A percentile compares a stretch with the other conserved stretches of the same genome.
phyloP scores from a whole-genome alignment of 768 basidiomycete genomes.

The Coprinopsis cinerea region DNA sequence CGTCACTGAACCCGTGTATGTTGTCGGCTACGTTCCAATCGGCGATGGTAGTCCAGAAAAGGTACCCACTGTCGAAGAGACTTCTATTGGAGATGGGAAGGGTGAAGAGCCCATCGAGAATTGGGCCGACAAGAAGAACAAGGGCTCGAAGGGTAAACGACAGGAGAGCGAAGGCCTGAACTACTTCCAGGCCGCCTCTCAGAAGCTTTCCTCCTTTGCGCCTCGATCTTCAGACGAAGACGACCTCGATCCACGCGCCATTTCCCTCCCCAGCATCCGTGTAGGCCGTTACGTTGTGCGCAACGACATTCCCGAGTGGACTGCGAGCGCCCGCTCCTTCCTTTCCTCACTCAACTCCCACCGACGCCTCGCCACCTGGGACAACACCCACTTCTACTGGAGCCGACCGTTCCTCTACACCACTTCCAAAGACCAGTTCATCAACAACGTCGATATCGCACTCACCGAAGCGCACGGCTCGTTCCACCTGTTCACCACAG shows the following conservation, averaged over 20 bases:
- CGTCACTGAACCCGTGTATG: background rate
- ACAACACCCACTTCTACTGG: conserved; percentile 10
- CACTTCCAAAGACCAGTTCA: background rate
- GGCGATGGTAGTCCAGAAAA: background rate
- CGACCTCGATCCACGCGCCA: background rate
- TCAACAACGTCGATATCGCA: conserved; percentile 11
- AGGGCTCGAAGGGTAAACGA: too few relatives aligned
- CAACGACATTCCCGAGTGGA: conserved; percentile 1
- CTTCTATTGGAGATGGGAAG: too few relatives aligned
- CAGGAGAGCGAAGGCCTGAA: background rate
- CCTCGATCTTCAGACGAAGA: too few relatives aligned
- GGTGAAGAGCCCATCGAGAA: background rate
- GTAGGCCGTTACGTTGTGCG: conserved; percentile 12
- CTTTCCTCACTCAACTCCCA: conserved; percentile 1
- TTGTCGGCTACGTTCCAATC: background rate
- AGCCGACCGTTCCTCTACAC: conserved; percentile 4
- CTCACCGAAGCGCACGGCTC: conserved; percentile 9
- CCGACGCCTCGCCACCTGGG: conserved; percentile 1
- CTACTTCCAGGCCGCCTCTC: conserved; percentile 3
- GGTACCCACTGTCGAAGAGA: background rate
- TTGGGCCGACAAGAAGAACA: background rate
- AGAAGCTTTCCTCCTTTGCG: too few relatives aligned
- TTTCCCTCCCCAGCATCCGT: background rate
- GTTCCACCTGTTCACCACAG: conserved; percentile 8
- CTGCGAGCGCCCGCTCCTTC: conserved; percentile 4